Evolutionary conservation across 192 early-diverging fungal genomes (phyloP).

Genomic region (Gonapodya prolifera): DNA sequence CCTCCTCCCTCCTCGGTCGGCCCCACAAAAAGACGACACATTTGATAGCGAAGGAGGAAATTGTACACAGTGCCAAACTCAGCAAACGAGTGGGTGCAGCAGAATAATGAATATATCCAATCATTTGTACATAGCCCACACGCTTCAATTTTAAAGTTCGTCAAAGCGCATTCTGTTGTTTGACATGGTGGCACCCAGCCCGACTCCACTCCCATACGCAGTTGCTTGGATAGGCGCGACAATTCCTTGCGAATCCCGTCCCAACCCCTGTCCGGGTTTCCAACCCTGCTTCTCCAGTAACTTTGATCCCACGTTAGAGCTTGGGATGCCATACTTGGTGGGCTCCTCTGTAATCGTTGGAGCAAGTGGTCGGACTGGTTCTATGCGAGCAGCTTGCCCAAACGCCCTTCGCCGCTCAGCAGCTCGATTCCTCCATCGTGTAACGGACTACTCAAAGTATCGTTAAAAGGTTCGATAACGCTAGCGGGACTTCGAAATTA

Average conservation of each 20-base stretch:
- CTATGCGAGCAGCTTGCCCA: slow-evolving; percentile 36
- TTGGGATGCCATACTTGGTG: slow-evolving; percentile 32
- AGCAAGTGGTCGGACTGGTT: slow-evolving; percentile 6
- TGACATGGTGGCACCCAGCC: slow-evolving; percentile 21
- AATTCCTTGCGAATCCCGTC: slow-evolving; percentile 30
- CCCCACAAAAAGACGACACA: slow-evolving; percentile 59
- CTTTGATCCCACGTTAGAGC: slow-evolving; percentile 44
- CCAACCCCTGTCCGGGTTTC: slow-evolving; percentile 52
- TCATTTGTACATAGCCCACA: background rate
- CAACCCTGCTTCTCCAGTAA: slow-evolving; percentile 55
- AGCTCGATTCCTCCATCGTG: slow-evolving; percentile 42
- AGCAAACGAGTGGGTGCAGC: background rate
- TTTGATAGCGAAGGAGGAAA: slow-evolving; percentile 81
- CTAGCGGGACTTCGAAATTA: slow-evolving; percentile 9
- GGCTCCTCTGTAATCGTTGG: slow-evolving; percentile 12
- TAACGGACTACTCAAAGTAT: background rate
- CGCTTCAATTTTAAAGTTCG: background rate
- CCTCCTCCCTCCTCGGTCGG: no score
- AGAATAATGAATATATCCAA: background rate
- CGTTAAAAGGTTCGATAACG: slow-evolving; percentile 12
- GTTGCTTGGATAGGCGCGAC: slow-evolving; percentile 30
- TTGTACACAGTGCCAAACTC: slow-evolving; percentile 43
- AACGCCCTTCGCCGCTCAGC: slow-evolving; percentile 47
- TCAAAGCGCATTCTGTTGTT: background rate
- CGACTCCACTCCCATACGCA: slow-evolving; percentile 26